These are phyloP conservation scores for Lasiosphaeria hispida DNA, from an alignment of 495 filamentous ascomycete species.

Conservation along the genomic window DNA sequence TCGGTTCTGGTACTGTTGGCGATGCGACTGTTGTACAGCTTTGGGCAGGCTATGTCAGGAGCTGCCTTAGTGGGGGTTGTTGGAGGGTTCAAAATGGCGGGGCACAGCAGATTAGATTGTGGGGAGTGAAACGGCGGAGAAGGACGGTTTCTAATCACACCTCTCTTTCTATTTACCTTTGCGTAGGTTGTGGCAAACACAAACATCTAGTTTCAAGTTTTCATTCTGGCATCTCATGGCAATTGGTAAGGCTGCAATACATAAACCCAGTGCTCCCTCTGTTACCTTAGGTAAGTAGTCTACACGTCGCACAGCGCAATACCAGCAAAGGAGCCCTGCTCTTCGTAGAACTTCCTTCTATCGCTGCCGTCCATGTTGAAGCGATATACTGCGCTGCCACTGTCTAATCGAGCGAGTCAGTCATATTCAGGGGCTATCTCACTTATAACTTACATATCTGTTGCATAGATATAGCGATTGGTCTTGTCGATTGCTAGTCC, in stretches of 20 bases:
- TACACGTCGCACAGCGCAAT: slow-evolving; percentile 22
- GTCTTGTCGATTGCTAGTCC: slow-evolving; percentile 43
- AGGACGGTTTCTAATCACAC: too few species aligned
- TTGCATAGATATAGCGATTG: slow-evolving; percentile 40
- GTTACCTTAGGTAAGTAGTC: not conserved
- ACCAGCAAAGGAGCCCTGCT: slow-evolving; percentile 27
- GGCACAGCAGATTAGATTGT: too few species aligned
- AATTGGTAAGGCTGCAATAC: not conserved
- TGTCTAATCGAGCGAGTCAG: not conserved
- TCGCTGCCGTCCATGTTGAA: slow-evolving; percentile 43
- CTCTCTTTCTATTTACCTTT: too few species aligned
- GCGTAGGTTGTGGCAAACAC: too few species aligned
- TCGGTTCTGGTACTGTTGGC: too few species aligned
- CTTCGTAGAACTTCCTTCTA: slow-evolving; percentile 34
- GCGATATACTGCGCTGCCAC: slow-evolving; percentile 44
- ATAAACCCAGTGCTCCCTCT: not conserved
- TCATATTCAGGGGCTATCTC: not conserved
- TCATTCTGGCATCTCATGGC: too few species aligned
- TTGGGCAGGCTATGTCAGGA: too few species aligned
- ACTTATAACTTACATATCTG: slow-evolving; percentile 34
- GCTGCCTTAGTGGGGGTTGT: too few species aligned
- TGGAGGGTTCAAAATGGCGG: too few species aligned
- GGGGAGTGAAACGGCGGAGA: too few species aligned
- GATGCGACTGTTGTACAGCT: too few species aligned
- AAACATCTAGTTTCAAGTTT: too few species aligned